Evolutionary conservation across 305 asterid genomes (phyloP), one percentile per base, ranked within the genome.

Genomic region (Fraxinus sp.): DNA sequence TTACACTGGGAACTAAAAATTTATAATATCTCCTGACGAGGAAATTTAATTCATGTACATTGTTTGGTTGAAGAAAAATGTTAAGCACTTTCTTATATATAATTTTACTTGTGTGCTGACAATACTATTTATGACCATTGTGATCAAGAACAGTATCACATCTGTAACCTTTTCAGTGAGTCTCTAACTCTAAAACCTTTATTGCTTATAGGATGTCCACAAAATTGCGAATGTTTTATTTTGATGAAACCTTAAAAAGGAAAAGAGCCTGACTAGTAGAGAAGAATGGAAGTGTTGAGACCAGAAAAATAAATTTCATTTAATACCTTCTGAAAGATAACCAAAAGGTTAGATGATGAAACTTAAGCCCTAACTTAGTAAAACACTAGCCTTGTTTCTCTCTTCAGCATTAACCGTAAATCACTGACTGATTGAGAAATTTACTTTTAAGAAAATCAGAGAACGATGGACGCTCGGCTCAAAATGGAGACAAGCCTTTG

Each of bases 401-500:
- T 14, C 77, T 72, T 72, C 46, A 33, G 43, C 77, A 18, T 72
- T 33, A 70, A 70, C 43, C 41, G 26, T n/a, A 72, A 32, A 13
- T 72, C 77, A 72, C 46, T 2, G 46, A 5, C 77, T 72, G 77
- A 72, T 72, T 72, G 46, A 32, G 77, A 33, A 32, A 16, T 71
- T 28, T 14, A 70, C 32, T 28, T 32, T 72, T 16, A 32, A 72
- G 43, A 72, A 72, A 70, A 70, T 70, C 41, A 70, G 24, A 70
- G 39, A 70, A 70, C 0, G 22, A 32, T 30, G 43, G 16, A 32
- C 76, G 4, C 43, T 70, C 37, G 18, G 16, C 36, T 13, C 37
- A 66, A 66, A 68, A 68, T 26, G 75, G 75, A 68, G 75, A 28
- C 75, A 28, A 26, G 39, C 39, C 75, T 68, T 68, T 68, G 75